Conservation (phyloP, 2,329 filamentous ascomycete species). For the Alternaria consortialis region DNA sequence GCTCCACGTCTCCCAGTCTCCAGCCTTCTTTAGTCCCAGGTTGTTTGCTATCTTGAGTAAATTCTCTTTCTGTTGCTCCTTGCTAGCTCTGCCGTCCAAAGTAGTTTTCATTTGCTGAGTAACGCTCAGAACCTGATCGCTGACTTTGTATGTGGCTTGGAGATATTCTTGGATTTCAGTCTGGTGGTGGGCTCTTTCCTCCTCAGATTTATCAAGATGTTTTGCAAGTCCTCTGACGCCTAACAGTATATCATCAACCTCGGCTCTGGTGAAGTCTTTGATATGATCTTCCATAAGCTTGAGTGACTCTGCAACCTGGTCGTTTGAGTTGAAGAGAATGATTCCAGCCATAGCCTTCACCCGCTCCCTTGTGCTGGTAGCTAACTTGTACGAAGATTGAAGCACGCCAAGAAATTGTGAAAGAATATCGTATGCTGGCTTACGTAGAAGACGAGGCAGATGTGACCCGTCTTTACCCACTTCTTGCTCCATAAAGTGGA, state of each 20-base stretch:
- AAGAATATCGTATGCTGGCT: constrained; percentile 13
- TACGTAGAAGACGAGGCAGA: constrained; percentile 10
- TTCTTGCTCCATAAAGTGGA: neutral
- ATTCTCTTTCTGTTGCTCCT: neutral
- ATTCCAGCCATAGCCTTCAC: constrained; percentile 18
- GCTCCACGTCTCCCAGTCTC: constrained; percentile 6
- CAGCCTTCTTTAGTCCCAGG: constrained; percentile 7
- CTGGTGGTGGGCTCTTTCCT: neutral
- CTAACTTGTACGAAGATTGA: constrained; percentile 17
- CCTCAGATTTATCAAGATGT: neutral
- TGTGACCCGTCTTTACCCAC: neutral
- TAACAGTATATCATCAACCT: neutral
- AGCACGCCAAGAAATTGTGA: constrained; percentile 15
- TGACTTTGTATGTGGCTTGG: neutral
- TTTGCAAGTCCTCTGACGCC: neutral
- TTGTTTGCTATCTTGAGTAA: neutral
- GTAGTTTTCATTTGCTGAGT: constrained; percentile 6
- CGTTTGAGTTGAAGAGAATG: constrained; percentile 13
- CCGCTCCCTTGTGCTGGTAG: constrained; percentile 23
- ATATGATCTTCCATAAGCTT: neutral
- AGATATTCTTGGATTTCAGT: neutral
- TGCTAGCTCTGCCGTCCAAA: neutral
- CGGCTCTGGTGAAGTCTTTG: neutral
- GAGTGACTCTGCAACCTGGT: neutral
- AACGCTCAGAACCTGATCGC: neutral